Base-by-base conservation (phyloP, 306 rosid genomes). In the Hippophae gyantsensis region DNA sequence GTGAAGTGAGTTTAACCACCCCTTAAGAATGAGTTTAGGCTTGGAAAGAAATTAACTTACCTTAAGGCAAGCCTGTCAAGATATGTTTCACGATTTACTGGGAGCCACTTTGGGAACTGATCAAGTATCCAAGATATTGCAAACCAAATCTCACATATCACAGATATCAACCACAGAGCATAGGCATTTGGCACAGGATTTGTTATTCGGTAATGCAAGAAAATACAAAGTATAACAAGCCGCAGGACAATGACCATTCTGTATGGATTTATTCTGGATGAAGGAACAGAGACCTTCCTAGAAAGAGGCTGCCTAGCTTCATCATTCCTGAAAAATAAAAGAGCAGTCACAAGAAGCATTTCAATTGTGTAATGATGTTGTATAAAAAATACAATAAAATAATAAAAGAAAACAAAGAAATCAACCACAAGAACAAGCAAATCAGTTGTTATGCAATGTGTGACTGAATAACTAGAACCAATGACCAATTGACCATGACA, bases 81-180 rank as follows among this genome's bases (percentile, higher is more conserved):
- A 80, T 92, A 92, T 53, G 98, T 92, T 69, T 92, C 95, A 13
- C 98, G 98, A 76, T 92, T 92, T 10, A 92, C 89, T 12, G 98
- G 96, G 43, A 87, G 80, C 98, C 98, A 92, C 81, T 92, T 92
- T 0, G 95, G 98, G 66, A 92, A 85, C 77, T 92, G 98, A 92
- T 92, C 98, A 57, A 92, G 78, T 64, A 92, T 87, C 98, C 98
- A 92, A 51, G 98, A 92, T 0, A 92, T 69, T 45, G 98, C 96
- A 59, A 92, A 92, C 98, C 98, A 92, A 69, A 92, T 83, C 86
- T 92, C 98, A 73, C 98, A 92, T 59, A 92, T 87, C 69, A 92
- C 98, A 5, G 96, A 92, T 69, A 87, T 67, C 59, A 92, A 60
- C 98, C 98, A 92, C 67, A 92, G 72, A 11, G 87, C 79, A 62